Conservation (phyloP, 2,329 filamentous ascomycete species). For the Bipolaris cookei region DNA sequence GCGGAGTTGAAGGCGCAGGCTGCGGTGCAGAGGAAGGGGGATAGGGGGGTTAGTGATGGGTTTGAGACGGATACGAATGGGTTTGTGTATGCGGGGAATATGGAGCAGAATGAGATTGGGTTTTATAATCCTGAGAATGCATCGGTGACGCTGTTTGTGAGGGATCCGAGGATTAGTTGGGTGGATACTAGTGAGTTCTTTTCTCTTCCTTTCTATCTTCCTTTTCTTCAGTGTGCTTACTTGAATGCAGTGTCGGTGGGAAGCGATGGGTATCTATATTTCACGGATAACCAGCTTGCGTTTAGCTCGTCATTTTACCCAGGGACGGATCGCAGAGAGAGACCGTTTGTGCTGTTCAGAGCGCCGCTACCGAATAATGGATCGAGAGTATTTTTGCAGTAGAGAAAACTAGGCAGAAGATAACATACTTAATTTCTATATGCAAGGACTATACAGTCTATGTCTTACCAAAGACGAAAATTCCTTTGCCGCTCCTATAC, state of each 20-base stretch:
- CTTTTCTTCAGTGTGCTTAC: not conserved
- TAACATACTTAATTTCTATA: not conserved
- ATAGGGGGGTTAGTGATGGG: constrained; percentile 60
- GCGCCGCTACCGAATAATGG: constrained; percentile 52
- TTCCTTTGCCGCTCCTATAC: constrained; percentile 84
- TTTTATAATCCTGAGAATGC: constrained; percentile 57
- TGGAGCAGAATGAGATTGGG: constrained; percentile 52
- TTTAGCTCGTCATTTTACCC: constrained; percentile 48
- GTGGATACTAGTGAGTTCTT: constrained; percentile 53
- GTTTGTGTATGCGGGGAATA: constrained; percentile 58
- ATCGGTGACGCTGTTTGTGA: constrained; percentile 52
- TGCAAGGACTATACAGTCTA: constrained; percentile 12
- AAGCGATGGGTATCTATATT: constrained; percentile 59
- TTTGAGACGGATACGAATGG: constrained; percentile 60
- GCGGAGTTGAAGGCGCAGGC: constrained; percentile 55
- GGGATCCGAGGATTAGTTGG: constrained; percentile 58
- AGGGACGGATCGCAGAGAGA: constrained; percentile 52
- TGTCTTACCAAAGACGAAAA: constrained; percentile 76
- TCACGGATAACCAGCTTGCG: constrained; percentile 60
- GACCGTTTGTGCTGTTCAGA: constrained; percentile 54
- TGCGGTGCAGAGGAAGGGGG: constrained; percentile 52
- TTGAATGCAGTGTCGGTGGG: constrained; percentile 44
- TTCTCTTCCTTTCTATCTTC: not conserved
- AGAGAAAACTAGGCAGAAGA: not conserved
- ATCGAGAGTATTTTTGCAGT: constrained; percentile 47